These are phyloP conservation scores for Cnidoscolus chayamansa DNA, from an alignment of 441 rosid genomes.

Conservation along the genomic window DNA sequence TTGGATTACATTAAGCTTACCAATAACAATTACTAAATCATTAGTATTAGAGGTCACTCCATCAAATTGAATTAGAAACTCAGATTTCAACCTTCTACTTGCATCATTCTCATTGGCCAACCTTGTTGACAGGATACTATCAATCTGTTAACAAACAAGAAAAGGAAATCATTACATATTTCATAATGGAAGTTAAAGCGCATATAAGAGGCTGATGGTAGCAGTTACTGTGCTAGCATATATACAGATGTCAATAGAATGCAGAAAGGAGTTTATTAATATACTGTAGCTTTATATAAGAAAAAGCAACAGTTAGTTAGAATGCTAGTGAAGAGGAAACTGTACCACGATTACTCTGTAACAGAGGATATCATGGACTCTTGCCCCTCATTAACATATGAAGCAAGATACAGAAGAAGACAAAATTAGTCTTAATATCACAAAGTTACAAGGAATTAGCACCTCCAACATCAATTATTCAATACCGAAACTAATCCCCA, in stretches of 20 bases:
- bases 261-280: background rate
- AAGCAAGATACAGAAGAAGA: background rate
- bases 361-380: background rate
- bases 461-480: background rate
- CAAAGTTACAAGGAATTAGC: background rate
- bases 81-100: conserved; percentile 89
- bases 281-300: background rate
- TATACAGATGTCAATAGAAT: background rate
- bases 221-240: background rate
- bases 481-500: background rate
- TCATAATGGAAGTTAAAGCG: background rate
- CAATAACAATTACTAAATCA: conserved; percentile 84
- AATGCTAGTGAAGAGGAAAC: background rate
- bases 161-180: conserved; percentile 9
- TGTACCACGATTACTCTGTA: background rate
- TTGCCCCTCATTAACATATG: background rate
- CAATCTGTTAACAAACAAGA: conserved; percentile 52
- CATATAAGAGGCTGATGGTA: background rate
- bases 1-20: conserved; percentile 37
- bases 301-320: background rate
- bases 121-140: conserved; percentile 90
- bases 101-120: conserved; percentile 81
- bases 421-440: background rate
- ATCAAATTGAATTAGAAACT: conserved; percentile 88
- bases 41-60: conserved; percentile 83